Evolutionary conservation across 176 grass and related monocot species (phyloP), one percentile per base, ranked within the genome.

Genomic region (Saccharum spontaneum): DNA sequence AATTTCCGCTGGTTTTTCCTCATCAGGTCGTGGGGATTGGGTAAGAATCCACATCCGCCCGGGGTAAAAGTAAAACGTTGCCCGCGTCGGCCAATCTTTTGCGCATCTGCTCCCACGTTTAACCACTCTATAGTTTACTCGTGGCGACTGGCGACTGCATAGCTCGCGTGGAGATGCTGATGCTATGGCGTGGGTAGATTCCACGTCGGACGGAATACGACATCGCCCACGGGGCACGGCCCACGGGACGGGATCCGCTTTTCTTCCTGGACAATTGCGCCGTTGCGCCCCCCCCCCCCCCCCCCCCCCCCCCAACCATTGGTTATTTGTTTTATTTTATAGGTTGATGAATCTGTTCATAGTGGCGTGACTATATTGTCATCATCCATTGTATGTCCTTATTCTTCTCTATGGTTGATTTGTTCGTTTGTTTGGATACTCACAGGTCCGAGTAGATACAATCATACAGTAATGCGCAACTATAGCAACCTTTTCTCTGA

Each of bases 101-200:
- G 41, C 24, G 26, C 77, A 79, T 8, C 61, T 67, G 61, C 40
- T 64, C 60, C 23, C 77, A 18, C 24, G 77, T 44, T 18, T 28
- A 46, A 31, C 60, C 23, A 22, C 48, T 76, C 73, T 16, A 6
- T 26, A 11, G 49, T 57, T 57, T 37, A n/a, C 73, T 76, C 49
- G 73, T 57, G 30, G 18, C 18, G 15, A 17, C 70, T 5, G 20
- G 31, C 31, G 31, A 33, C 31, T 33, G 31, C 70, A 45, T n/a
- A 26, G 14, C 34, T 10, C 2, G 31, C 30, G 67, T 39, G 13
- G 8, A 3, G 71, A 17, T 9, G 69, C 41, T 28, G 41, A 26
- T 46, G 40, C 61, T 31, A 14, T 7, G 54, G 17, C 62, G 63
- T 85, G 63, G 57, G 45, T 85, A 59, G 83, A 85, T 69, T 84